Evolutionary conservation across 805 yeast species (phyloP), one percentile per base, ranked within the genome.

Genomic region (Komagataella phaffii): DNA sequence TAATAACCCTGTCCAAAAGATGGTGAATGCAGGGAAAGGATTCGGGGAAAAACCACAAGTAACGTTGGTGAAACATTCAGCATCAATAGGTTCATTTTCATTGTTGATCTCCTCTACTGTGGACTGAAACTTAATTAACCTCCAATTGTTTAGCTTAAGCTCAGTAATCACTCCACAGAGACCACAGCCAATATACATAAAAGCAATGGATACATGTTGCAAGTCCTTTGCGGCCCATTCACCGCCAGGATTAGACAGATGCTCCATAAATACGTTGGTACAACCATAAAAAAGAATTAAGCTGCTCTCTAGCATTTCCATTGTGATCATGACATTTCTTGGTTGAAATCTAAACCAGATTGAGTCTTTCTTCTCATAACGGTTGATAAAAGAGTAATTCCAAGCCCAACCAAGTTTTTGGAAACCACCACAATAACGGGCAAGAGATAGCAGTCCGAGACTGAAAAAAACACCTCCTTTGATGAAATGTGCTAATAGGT

Each of bases 1-100:
- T 55, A 93, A 73, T 12, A 84, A 75, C 24, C 99, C 99, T 1
- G 98, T 93, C 96, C 96, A 93, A 69, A 87, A 93, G 40, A 93
- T 86, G 2, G 95, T 88, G 57, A 93, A 78, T 1, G 87, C 81
- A 3, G 98, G 97, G 77, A 93, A 88, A 40, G 97, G 97, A 64
- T 93, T 93, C 56, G 95, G 90, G 1, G 95, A 83, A 64, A 72
- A 86, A 0, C 95, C 95, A 1, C 90, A 90, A 1, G 83, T 66
- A 10, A 60, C 75, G 49, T 59, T 58, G n/a, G 48, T 51, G 17
- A 60, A 54, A 18, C 49, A 49, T 6, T 53, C 50, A 14, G 50
- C 58, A 51, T 56, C 58, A 43, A 59, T 45, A 40, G 55, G 49
- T 24, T 59, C 58, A 17, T 58, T 51, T n/a, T 55, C 55, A 10